phyloP scores from a whole-genome alignment of 1,284 basidiomycete species.

The Apiotrichum siamense region DNA sequence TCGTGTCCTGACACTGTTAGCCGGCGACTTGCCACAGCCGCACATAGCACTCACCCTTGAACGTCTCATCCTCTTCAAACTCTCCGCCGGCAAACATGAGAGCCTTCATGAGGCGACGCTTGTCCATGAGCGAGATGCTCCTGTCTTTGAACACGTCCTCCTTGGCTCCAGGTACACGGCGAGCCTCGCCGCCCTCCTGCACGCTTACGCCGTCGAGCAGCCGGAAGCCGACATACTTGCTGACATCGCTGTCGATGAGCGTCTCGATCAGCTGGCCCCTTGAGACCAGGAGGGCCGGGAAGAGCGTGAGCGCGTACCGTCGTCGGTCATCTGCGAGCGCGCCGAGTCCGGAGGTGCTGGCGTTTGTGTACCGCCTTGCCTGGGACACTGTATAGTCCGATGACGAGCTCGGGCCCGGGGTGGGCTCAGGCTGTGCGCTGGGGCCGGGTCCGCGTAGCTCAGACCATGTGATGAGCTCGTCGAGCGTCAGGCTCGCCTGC shows the following conservation, averaged over 20 bases:
- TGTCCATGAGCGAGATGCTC: conserved; percentile 71
- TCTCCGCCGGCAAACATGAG: conserved; percentile 71
- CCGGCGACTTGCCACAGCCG: not conserved
- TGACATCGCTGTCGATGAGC: conserved; percentile 75
- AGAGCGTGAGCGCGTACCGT: conserved; percentile 78
- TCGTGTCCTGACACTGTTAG: conserved; percentile 50
- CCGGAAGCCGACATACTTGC: conserved; percentile 83
- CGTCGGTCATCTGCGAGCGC: conserved; percentile 56
- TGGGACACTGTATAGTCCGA: not conserved
- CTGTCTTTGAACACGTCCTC: conserved; percentile 89
- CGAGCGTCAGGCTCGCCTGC: conserved; percentile 72
- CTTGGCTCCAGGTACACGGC: conserved; percentile 77
- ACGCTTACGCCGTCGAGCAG: conserved; percentile 71
- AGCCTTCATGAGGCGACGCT: conserved; percentile 88
- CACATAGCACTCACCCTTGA: conserved; percentile 22
- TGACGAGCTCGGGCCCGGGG: not conserved
- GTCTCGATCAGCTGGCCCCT: conserved; percentile 72
- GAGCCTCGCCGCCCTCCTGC: conserved; percentile 19
- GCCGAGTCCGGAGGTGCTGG: conserved; percentile 47
- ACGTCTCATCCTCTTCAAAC: conserved; percentile 55
- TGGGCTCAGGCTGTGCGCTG: not conserved
- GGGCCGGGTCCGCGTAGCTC: conserved; percentile 30
- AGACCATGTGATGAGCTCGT: conserved; percentile 71
- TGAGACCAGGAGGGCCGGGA: conserved; percentile 74
- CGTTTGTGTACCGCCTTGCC: conserved; percentile 13